Conservation (phyloP, 1,139 yeast genomes). For the Tardiomyces depauwii region DNA sequence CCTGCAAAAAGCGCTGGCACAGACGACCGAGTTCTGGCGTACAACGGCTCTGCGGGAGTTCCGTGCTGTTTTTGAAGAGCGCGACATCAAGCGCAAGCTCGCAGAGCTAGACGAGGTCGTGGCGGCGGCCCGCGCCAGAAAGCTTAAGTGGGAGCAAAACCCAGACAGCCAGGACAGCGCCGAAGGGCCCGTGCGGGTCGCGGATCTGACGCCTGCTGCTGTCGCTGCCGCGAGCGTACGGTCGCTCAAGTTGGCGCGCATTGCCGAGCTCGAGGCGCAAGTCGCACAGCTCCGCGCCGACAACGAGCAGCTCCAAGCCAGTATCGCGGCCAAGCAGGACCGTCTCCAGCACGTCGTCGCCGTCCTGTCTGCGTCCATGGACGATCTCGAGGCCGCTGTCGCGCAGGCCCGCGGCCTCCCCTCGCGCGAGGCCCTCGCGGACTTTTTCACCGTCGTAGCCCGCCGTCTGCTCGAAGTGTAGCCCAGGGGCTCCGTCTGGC, state of each 20-base stretch:
- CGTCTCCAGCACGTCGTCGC: background rate
- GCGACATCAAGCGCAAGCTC: constrained; percentile 45
- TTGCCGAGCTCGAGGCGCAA: constrained; percentile 14
- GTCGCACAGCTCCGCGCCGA: constrained; percentile 10
- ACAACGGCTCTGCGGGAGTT: constrained; percentile 50
- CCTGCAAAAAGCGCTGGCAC: constrained; percentile 47
- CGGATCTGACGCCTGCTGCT: background rate
- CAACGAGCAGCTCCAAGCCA: constrained; percentile 8
- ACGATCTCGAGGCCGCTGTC: constrained; percentile 1
- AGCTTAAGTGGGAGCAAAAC: constrained; percentile 9
- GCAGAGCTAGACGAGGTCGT: constrained; percentile 58
- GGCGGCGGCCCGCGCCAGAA: constrained; percentile 36
- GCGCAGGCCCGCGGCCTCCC: background rate
- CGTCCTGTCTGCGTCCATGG: background rate
- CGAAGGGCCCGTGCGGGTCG: no score
- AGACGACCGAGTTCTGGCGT: constrained; percentile 53
- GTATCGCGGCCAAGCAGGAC: constrained; percentile 2
- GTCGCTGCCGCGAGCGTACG: constrained; percentile 21
- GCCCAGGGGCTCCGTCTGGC: no score
- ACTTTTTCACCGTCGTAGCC: constrained; percentile 1
- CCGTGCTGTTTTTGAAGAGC: constrained; percentile 51
- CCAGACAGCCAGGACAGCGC: no score
- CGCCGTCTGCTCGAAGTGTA: background rate
- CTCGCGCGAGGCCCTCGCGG: background rate
- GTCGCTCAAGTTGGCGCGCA: constrained; percentile 14